Evolutionary conservation across 176 grass and related monocot genomes (phyloP).

Genomic region (Juncus inflexus): DNA sequence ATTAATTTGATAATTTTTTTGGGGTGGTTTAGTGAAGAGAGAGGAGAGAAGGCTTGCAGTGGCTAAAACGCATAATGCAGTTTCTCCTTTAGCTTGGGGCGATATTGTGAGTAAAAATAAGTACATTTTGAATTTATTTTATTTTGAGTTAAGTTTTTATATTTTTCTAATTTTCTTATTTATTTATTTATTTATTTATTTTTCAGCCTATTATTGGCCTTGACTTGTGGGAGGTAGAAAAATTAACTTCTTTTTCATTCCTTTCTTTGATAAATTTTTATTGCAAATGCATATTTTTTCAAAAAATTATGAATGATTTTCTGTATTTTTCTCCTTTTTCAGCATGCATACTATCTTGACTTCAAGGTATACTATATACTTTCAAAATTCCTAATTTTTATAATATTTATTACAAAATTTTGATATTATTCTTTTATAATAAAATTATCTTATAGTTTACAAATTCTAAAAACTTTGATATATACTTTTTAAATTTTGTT

Average conservation of each 20-base stretch:
- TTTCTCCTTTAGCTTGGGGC: constrained; percentile 74
- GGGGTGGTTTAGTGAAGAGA: constrained; percentile 46
- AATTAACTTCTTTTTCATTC: constrained; percentile 5
- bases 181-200: constrained; percentile 30
- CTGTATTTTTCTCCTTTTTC: constrained; percentile 27
- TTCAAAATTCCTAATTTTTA: neutral
- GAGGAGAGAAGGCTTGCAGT: constrained; percentile 58
- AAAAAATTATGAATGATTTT: constrained; percentile 31
- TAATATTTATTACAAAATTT: neutral
- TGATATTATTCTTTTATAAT: neutral
- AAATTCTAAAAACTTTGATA: too few relatives aligned
- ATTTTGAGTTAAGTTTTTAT: neutral
- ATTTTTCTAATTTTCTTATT: constrained; percentile 16
- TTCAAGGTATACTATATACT: constrained; percentile 55
- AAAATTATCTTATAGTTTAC: neutral
- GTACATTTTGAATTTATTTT: constrained; percentile 1
- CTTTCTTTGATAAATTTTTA: constrained; percentile 3
- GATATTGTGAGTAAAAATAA: constrained; percentile 67
- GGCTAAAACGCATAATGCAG: constrained; percentile 71
- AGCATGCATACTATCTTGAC: constrained; percentile 97
- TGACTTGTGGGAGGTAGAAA: constrained; percentile 94
- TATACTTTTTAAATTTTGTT: neutral
- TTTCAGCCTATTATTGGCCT: constrained; percentile 79
- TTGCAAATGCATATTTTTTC: constrained; percentile 4
- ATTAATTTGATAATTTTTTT: constrained; percentile 22